These are phyloP conservation scores for Komagataea norvegica DNA, from an alignment of 1,139 yeast species.

Conservation along the genomic window DNA sequence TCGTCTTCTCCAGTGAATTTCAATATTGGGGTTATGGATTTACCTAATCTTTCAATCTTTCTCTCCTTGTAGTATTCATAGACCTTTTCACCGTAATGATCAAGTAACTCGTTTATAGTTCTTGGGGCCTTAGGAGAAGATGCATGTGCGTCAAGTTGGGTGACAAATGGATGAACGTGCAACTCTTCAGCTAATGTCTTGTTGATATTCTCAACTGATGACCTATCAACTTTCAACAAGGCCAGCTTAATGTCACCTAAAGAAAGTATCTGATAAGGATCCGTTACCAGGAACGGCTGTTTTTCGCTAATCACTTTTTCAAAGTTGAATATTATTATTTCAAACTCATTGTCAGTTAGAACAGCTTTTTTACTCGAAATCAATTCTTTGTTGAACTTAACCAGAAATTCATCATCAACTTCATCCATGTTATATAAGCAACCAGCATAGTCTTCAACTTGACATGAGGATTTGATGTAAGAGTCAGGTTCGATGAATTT, in stretches of 20 bases:
- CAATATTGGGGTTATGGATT: conserved; percentile 64
- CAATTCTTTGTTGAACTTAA: conserved; percentile 34
- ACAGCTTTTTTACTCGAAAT: conserved; percentile 24
- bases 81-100: conserved; percentile 58
- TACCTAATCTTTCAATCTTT: conserved; percentile 67
- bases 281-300: conserved; percentile 86
- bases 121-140: conserved; percentile 32
- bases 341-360: conserved; percentile 82
- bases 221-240: conserved; percentile 30
- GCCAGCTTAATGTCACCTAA: conserved; percentile 62
- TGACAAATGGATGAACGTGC: conserved; percentile 32
- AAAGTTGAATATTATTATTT: conserved; percentile 65
- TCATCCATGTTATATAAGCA: conserved; percentile 90
- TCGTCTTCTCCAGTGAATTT: conserved; percentile 88
- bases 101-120: conserved; percentile 49
- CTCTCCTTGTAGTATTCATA: conserved; percentile 83
- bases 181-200: conserved; percentile 32
- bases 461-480: conserved; percentile 86
- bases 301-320: conserved; percentile 71
- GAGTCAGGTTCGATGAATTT: conserved; percentile 68
- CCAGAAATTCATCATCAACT: conserved; percentile 66
- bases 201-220: conserved; percentile 31
- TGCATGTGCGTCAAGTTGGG: conserved; percentile 45
- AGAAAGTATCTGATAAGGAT: conserved; percentile 69
- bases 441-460: conserved; percentile 91